A percentile compares a stretch with the other conserved stretches of the same genome.
Evolutionary conservation across 768 basidiomycete genomes (phyloP).

Genomic region (Serendipita vermifera): DNA sequence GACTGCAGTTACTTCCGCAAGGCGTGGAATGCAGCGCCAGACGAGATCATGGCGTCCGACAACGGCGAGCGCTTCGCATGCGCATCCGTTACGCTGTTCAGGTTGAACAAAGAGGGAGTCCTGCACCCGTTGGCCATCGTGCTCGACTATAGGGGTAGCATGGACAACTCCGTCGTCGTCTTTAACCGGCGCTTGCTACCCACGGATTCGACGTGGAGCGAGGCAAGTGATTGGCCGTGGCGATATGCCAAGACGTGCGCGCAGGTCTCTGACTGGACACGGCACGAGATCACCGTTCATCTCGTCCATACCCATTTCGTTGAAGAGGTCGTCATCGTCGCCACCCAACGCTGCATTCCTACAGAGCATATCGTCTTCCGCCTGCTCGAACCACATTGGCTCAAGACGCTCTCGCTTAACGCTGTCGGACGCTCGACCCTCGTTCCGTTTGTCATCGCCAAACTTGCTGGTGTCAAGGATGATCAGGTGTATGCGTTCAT

Average conservation of each 20-base stretch:
- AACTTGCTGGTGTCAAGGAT: neutral
- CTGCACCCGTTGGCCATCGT: too few species aligned
- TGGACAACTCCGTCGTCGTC: neutral
- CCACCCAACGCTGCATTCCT: neutral
- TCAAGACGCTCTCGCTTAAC: neutral
- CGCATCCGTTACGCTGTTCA: neutral
- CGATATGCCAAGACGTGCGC: too few species aligned
- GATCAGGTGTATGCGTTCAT: neutral
- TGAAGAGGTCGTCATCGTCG: neutral
- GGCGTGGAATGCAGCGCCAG: neutral
- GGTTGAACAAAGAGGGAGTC: neutral
- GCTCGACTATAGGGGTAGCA: neutral
- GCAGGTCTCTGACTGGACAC: too few species aligned
- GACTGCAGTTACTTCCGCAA: neutral
- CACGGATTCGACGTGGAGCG: too few species aligned
- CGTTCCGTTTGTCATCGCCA: neutral
- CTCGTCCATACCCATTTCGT: too few species aligned
- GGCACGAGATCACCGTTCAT: too few species aligned
- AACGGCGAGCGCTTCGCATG: neutral
- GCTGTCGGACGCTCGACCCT: neutral
- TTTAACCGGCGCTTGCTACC: too few species aligned
- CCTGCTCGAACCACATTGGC: neutral
- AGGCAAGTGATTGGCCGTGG: too few species aligned
- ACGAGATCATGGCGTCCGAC: neutral
- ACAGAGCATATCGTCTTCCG: neutral